Evolutionary conservation across 2,329 filamentous ascomycete species (phyloP).

Genomic region (Fusarium brevicatenulatum): DNA sequence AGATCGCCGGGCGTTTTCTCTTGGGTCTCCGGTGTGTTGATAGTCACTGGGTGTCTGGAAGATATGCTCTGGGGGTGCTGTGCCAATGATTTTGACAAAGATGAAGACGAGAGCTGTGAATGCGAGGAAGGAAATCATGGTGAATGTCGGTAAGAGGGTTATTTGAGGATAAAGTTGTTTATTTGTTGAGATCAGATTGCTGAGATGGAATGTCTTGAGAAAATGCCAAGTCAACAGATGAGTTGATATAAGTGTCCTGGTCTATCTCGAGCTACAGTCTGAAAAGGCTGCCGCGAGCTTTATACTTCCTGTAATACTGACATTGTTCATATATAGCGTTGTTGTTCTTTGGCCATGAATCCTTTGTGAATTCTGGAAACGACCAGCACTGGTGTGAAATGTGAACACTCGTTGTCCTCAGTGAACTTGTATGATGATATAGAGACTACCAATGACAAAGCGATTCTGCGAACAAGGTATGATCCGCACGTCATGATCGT

Average conservation of each 20-base stretch:
- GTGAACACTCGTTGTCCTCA: not conserved
- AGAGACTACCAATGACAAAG: not conserved
- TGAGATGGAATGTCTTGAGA: not conserved
- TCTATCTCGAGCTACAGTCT: not conserved
- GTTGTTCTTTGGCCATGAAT: not conserved
- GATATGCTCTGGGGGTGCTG: not conserved
- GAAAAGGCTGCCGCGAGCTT: too few relatives aligned
- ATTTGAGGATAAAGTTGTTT: not conserved
- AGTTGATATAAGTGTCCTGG: not conserved
- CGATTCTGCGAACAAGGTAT: not conserved
- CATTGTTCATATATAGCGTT: not conserved
- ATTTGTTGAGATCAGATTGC: not conserved
- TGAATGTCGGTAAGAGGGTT: rapidly evolving
- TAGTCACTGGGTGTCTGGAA: not conserved
- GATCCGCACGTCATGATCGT: not conserved
- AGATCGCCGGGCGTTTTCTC: not conserved
- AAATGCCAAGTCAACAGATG: not conserved
- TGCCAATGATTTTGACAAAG: not conserved
- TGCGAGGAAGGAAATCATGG: not conserved
- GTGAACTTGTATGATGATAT: not conserved
- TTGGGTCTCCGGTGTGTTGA: too few relatives aligned
- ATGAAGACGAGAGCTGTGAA: not conserved
- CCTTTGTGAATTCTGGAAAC: not conserved
- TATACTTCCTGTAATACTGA: not conserved
- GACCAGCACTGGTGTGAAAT: not conserved